Evolutionary conservation across 352 stramenopile species (phyloP).

Genomic region (Phytophthora litchii): DNA sequence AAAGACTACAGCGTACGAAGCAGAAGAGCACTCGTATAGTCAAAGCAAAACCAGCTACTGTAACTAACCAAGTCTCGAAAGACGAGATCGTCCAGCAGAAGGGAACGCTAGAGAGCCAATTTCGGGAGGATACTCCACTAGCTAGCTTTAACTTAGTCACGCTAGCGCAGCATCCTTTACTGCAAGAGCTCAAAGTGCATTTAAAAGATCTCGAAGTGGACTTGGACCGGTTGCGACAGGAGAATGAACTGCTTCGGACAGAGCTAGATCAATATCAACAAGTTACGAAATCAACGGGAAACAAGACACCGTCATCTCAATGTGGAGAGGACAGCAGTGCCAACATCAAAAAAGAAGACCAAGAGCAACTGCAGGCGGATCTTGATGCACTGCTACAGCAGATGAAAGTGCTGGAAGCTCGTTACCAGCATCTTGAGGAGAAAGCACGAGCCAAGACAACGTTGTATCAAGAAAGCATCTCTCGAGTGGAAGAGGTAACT

Average conservation of each 20-base stretch:
- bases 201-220: conserved; percentile 52
- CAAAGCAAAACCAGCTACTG: background rate
- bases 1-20: background rate
- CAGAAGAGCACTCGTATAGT: background rate
- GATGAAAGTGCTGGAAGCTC: conserved; percentile 58
- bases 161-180: conserved; percentile 24
- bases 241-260: conserved; percentile 58
- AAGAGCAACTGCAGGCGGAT: conserved; percentile 37
- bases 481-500: conserved; percentile 45
- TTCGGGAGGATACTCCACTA: background rate
- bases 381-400: conserved; percentile 46
- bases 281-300: background rate
- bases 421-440: conserved; percentile 51
- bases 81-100: background rate
- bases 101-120: conserved; percentile 1
- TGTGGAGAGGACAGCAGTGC: conserved; percentile 1
- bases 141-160: conserved; percentile 2
- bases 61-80: background rate
- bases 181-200: conserved; percentile 47
- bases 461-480: conserved; percentile 47
- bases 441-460: conserved; percentile 42
- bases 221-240: conserved; percentile 46
- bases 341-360: conserved; percentile 9
- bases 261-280: conserved; percentile 30
- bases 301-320: background rate